Evolutionary conservation across 352 stramenopile species (phyloP), one percentile per base, ranked within the genome.

Genomic region (Pythium aphanidermatum): DNA sequence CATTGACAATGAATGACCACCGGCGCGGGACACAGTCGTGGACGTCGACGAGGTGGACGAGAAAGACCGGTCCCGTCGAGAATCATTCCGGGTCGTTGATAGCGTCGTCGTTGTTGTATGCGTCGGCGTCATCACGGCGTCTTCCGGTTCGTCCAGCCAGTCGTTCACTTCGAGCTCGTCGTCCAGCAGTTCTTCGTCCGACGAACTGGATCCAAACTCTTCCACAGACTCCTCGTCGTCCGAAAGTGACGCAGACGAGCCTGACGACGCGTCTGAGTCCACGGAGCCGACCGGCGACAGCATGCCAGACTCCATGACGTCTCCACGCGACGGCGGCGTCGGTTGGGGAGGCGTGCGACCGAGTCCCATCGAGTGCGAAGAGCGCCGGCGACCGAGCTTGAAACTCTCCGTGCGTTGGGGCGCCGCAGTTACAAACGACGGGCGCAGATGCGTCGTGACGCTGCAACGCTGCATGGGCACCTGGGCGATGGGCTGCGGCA

Each of bases 71-170:
- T 52, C 70, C 45, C 83, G 26, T 47, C 58, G 45, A 53, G n/a
- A n/a, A n/a, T n/a, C n/a, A n/a, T 58, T 26, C 54, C 5, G 53
- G 67, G 4, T 59, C 70, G 30, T 72, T 57, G 19, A 78, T 51
- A 7, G 70, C 63, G 48, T 79, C 60, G 24, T 85, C 68, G 0
- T 62, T 63, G 26, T 81, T 70, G 60, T 81, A 23, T 57, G 41
- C 33, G 65, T 67, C 25, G 74, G 74, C 12, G 77, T 76, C 31
- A 83, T 52, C 27, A 86, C 54, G 0, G 70, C 70, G 44, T 84
- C 71, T 20, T 86, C 67, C 0, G 70, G 69, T 26, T 87, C 78
- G 57, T 86, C 78, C 16, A 90, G 75, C 78, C 78, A 90, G 55
- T 90, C 78, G 42, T 64, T 80, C 12, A 90, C 62, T 36, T 73